Conservation (phyloP, 2,329 filamentous ascomycete species). For the Phoma herbarum region DNA sequence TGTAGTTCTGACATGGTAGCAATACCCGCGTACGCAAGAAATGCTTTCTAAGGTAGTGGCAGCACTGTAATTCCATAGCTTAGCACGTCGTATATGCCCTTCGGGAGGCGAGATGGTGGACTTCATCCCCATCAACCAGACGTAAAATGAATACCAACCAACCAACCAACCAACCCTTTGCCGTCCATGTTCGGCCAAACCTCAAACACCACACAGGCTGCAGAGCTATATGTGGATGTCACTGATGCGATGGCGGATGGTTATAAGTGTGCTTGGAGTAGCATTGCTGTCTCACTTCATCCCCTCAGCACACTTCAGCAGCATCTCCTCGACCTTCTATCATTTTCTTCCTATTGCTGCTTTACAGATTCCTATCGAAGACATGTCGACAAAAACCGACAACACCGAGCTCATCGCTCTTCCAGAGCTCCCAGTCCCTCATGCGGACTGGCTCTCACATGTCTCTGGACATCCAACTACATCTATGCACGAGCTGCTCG, state of each 20-base stretch:
- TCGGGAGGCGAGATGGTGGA: no score
- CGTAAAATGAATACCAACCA: no score
- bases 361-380: neutral
- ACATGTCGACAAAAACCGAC: conserved; percentile 24
- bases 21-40: no score
- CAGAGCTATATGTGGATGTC: neutral
- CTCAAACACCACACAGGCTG: conserved; percentile 6
- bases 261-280: conserved; percentile 3
- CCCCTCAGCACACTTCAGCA: neutral
- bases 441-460: conserved; percentile 59
- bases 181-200: neutral
- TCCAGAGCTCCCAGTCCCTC: conserved; percentile 50
- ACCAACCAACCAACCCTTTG: no score
- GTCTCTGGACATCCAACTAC: conserved; percentile 64
- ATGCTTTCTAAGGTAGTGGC: no score
- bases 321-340: neutral
- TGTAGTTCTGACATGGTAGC: no score
- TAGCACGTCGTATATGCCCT: no score
- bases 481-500: conserved; percentile 66
- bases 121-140: no score
- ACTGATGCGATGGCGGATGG: neutral
- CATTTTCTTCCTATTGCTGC: neutral
- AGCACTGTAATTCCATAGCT: no score
- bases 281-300: neutral
- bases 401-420: conserved; percentile 32